Conservation (phyloP, 768 basidiomycete species). For the Termitomyces sp. region DNA sequence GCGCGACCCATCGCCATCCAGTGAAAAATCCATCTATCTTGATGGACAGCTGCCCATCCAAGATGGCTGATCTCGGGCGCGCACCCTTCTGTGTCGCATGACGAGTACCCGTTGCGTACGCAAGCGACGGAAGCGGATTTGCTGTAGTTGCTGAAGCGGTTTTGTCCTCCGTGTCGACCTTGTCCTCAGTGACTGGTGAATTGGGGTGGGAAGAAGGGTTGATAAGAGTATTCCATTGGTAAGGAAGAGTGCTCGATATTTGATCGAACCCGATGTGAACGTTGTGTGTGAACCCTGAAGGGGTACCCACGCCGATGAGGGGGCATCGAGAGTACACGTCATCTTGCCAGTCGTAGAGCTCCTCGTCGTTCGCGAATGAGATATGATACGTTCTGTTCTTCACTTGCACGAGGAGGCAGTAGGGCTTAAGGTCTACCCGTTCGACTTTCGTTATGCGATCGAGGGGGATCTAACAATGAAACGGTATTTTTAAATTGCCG, state of each 20-base stretch:
- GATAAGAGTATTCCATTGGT: slow-evolving; percentile 16
- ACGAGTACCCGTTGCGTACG: slow-evolving; percentile 7
- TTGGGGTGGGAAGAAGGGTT: slow-evolving; percentile 1
- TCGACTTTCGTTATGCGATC: slow-evolving; percentile 36
- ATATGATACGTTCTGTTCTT: slow-evolving; percentile 31
- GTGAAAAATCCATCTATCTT: slow-evolving; percentile 74
- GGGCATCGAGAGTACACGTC: slow-evolving; percentile 40
- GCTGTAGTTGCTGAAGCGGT: background rate
- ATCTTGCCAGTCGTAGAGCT: slow-evolving; percentile 46
- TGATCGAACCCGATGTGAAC: slow-evolving; percentile 35
- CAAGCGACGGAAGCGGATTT: slow-evolving; percentile 12
- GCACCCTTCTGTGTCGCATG: slow-evolving; percentile 3
- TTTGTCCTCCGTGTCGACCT: slow-evolving; percentile 4
- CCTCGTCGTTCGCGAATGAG: slow-evolving; percentile 34
- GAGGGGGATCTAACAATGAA: slow-evolving; percentile 23
- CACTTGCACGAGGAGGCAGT: slow-evolving; percentile 33
- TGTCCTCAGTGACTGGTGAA: slow-evolving; percentile 2
- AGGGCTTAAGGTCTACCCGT: slow-evolving; percentile 34
- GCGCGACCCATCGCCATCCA: slow-evolving; percentile 73
- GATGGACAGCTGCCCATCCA: slow-evolving; percentile 59
- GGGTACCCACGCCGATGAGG: slow-evolving; percentile 31
- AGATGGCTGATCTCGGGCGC: slow-evolving; percentile 30
- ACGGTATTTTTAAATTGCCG: background rate
- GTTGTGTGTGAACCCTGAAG: slow-evolving; percentile 38
- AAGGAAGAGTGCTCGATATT: slow-evolving; percentile 22